phyloP scores from a whole-genome alignment of 768 basidiomycete genomes.

The Cyclocybe aegerita region DNA sequence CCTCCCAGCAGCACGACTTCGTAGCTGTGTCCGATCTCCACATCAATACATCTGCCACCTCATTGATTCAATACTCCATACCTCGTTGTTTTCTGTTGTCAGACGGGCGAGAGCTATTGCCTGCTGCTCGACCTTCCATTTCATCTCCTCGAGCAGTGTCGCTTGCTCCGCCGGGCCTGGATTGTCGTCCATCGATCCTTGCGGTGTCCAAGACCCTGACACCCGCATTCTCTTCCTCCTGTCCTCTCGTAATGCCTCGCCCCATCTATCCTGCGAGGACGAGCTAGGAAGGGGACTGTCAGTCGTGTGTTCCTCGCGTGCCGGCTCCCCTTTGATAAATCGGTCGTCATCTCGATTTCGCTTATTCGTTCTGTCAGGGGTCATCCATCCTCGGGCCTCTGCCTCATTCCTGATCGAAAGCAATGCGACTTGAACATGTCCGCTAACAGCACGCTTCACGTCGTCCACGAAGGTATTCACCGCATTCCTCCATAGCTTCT shows the following conservation, averaged over 20 bases:
- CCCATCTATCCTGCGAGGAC: background rate
- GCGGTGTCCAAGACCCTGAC: conserved; percentile 17
- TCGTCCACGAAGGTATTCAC: conserved; percentile 41
- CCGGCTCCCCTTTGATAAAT: background rate
- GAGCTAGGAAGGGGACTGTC: background rate
- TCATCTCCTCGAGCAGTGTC: conserved; percentile 42
- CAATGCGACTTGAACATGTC: conserved; percentile 30
- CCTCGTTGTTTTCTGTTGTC: conserved; percentile 48
- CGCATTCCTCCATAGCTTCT: conserved; percentile 44
- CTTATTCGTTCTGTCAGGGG: background rate
- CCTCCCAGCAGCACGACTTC: background rate
- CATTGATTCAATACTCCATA: conserved; percentile 14
- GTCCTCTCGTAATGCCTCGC: background rate
- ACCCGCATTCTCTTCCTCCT: conserved; percentile 11
- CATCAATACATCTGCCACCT: background rate
- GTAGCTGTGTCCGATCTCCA: background rate
- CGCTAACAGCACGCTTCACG: conserved; percentile 37
- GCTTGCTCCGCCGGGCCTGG: conserved; percentile 20
- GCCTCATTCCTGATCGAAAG: conserved; percentile 17
- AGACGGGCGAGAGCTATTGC: conserved; percentile 40
- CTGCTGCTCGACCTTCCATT: conserved; percentile 49
- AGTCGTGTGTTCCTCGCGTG: background rate
- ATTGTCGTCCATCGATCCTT: conserved; percentile 7
- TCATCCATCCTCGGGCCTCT: conserved; percentile 4
- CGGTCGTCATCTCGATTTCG: conserved; percentile 9